Base-by-base conservation (phyloP, 331 rosid species). In the Acacia concinna region DNA sequence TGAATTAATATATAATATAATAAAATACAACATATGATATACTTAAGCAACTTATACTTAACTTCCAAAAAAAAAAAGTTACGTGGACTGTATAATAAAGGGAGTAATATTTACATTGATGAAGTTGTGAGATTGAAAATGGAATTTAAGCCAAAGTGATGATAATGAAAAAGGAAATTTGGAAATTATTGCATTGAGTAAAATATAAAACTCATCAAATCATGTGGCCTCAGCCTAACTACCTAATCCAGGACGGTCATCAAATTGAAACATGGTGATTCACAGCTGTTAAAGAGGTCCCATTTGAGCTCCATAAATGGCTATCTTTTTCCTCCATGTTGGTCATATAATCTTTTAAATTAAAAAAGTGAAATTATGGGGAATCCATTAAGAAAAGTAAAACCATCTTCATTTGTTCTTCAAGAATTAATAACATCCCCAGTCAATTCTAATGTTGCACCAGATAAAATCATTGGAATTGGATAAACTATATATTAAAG, bases 211-310 rank as follows among this genome's bases (percentile, higher is more conserved):
- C 27, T 65, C 46, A 65, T 65, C 8, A 20, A 18, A 34, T 34
- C 28, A 32, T 34, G 13, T 3, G 28, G 46, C 1, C 17, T 34
- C 13, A 38, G 13, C 40, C 31, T 10, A 37, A 37, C 49, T n/a
- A 37, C 41, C 72, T 38, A n/a, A 67, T 11, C 49, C 20, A 4
- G 20, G 72, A 37, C 72, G 3, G 1, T 1, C 49, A 66, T 66
- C 31, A n/a, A 37, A 9, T n/a, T 43, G 31, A 66, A 10, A 0
- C 6, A 35, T 37, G 71, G 8, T 66, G 71, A 35, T 37, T 23
- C 49, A 66, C 72, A 67, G 72, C 72, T 67, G 25, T 37, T 67
- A 38, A 10, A 67, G 72, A 4, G 49, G 49, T 5, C 31, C 72
- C 72, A 35, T 31, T 12, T 57, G 18, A 10, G 17, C 32, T 57